Evolutionary conservation across 176 grass and related monocot genomes (phyloP), one percentile per base, ranked within the genome.

Genomic region (Musa schizocarpa): DNA sequence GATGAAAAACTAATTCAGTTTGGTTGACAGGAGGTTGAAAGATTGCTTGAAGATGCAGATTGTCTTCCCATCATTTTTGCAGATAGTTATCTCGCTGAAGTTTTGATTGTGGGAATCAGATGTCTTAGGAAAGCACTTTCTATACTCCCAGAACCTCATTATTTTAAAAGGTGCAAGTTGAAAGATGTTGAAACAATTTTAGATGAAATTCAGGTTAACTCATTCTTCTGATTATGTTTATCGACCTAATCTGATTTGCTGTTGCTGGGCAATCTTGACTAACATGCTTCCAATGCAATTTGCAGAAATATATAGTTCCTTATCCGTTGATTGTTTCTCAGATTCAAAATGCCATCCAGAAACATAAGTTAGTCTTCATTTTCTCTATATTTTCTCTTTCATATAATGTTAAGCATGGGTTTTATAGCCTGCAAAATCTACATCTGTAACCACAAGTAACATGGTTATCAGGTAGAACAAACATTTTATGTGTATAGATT

Each of bases 1-100:
- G 7, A 27, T 53, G 22, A 29, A 53, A 51, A 27, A 87, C 63
- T 61, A 78, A 81, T 12, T 52, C 79, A 75, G 74, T 76, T 79
- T 56, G 69, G 49, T 54, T 78, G 89, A 78, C 81, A 96, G 93
- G 89, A 92, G 76, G 85, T 90, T 80, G 93, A 86, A 83, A 81
- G 64, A 85, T 84, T 85, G 88, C 75, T 90, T 74, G 78, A 86
- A 82, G 89, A 83, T 80, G 77, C 72, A 58, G 79, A 77, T 74
- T 71, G 76, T 68, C 76, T 86, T 85, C 85, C 78, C 34, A 74
- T 65, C 25, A 77, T 72, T 7, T 83, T 85, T 43, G 79, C 19
- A 56, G 78, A 61, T 67, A 82, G 71, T 73, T 53, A 75, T 77
- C 82, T 92, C 69, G 79, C 53, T 71, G 73, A 67, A 74, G 19